Evolutionary conservation across 1,284 basidiomycete species (phyloP).

Genomic region (Microbotryum scabiosae): DNA sequence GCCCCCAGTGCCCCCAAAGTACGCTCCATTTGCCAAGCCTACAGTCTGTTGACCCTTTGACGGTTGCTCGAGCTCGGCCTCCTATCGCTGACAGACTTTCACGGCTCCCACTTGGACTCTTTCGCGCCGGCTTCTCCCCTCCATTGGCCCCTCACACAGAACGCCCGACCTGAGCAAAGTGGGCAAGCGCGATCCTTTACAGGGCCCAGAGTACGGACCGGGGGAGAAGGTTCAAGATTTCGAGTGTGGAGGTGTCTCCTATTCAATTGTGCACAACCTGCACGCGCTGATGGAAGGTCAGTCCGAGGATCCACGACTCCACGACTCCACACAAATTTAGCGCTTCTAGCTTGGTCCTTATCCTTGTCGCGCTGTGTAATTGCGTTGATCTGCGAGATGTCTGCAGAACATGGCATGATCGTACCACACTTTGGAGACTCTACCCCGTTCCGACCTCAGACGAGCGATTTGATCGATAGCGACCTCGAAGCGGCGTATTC

Average conservation of each 20-base stretch:
- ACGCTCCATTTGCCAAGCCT: neutral
- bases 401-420: constrained; percentile 14
- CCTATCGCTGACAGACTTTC: neutral
- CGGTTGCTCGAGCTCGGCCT: too few species aligned
- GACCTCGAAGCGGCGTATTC: constrained; percentile 13
- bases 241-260: neutral
- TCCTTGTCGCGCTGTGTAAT: neutral
- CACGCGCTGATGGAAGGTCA: constrained; percentile 12
- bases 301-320: neutral
- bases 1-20: constrained; percentile 13
- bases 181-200: constrained; percentile 11
- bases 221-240: constrained; percentile 17
- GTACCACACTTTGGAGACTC: constrained; percentile 9
- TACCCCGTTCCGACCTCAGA: constrained; percentile 16
- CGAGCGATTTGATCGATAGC: neutral
- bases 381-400: neutral
- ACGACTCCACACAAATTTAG: neutral
- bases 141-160: neutral
- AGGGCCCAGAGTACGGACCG: constrained; percentile 9
- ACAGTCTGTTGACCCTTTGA: too few species aligned
- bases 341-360: neutral
- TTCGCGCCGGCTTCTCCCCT: neutral
- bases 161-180: constrained; percentile 14
- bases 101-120: neutral
- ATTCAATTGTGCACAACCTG: constrained; percentile 19